Base-by-base conservation (phyloP, 2,329 filamentous ascomycete species). In the Neofusicoccum laricinum region DNA sequence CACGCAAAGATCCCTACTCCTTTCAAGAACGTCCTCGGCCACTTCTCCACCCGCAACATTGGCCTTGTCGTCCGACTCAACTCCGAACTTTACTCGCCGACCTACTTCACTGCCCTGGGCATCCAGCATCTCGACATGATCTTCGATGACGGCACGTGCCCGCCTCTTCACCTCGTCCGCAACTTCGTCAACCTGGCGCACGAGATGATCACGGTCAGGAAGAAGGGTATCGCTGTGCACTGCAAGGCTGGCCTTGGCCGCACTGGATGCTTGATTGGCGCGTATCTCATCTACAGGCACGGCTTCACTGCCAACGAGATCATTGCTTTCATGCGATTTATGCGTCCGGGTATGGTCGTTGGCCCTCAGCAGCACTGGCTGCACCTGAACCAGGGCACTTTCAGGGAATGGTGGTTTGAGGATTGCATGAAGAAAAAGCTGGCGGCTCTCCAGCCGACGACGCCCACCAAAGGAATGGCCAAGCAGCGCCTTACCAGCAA, bases 111-210 rank as follows among this genome's bases (percentile, higher is more conserved):
- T 68, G 92, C 93, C 3, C 84, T 99, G 61, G 94, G 94, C 34
- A 98, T 99, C 73, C 89, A 93, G 72, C 95, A 99, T 75, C 84
- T 98, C 45, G 95, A 99, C 80, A 99, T 99, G 95, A 98, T 99
- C 73, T 99, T 99, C 74, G 95, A 98, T 73, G 95, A 99, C 71
- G 95, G 95, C 68, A 99, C 95, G 3, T 99, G 95, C 76, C 95
- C 95, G 21, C 88, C 92, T 1, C 82, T 99, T 61, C 87, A 87
- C 17, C 89, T 93, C n/a, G 95, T 99, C 32, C 88, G 92, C 69
- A 93, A 93, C 75, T 99, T 99, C 76, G 94, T 99, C 77, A 92
- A 92, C 69, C 84, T 99, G 65, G 93, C 95, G 1, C 95, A 98
- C 74, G 91, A 96, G 75, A 97, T 90, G 79, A 99, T 99, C 73